Percentiles rank a stretch among this genome's conserved stretches.
Conservation (phyloP, 768 basidiomycete genomes). For the Xanthoconium stramineum region DNA sequence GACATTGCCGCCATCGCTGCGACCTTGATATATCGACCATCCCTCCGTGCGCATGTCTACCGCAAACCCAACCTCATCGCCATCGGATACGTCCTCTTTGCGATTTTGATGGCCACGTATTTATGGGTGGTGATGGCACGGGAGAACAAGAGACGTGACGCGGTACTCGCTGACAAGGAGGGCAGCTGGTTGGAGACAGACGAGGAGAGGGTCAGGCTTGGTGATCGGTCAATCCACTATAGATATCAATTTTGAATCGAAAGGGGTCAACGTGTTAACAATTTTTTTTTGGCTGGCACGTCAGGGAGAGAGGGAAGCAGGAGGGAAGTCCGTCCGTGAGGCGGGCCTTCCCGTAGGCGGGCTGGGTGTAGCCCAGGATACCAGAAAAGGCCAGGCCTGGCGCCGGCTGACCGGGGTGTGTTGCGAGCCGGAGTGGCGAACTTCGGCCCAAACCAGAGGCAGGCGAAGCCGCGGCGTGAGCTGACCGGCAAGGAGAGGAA, state of each 20-base stretch:
- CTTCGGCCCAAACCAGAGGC: no score
- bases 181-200: slow-evolving; percentile 12
- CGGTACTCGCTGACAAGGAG: slow-evolving; percentile 15
- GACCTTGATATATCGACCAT: slow-evolving; percentile 54
- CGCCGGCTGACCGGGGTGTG: no score
- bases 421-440: no score
- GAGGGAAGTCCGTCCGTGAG: no score
- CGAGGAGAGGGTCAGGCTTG: slow-evolving; percentile 23
- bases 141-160: slow-evolving; percentile 48
- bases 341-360: no score
- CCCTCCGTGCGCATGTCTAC: slow-evolving; percentile 43
- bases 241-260: slow-evolving; percentile 28
- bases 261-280: neutral
- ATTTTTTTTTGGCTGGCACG: no score
- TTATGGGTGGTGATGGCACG: slow-evolving; percentile 47
- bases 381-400: no score
- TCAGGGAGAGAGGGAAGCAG: no score
- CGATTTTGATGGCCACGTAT: slow-evolving; percentile 40
- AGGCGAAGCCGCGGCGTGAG: no score
- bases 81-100: slow-evolving; percentile 56
- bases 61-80: slow-evolving; percentile 56
- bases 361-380: no score
- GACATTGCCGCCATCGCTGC: slow-evolving; percentile 59
- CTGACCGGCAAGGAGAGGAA: no score
- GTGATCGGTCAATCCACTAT: slow-evolving; percentile 30